Conservation (phyloP, 352 stramenopile species). For the Pythium angustatum region DNA sequence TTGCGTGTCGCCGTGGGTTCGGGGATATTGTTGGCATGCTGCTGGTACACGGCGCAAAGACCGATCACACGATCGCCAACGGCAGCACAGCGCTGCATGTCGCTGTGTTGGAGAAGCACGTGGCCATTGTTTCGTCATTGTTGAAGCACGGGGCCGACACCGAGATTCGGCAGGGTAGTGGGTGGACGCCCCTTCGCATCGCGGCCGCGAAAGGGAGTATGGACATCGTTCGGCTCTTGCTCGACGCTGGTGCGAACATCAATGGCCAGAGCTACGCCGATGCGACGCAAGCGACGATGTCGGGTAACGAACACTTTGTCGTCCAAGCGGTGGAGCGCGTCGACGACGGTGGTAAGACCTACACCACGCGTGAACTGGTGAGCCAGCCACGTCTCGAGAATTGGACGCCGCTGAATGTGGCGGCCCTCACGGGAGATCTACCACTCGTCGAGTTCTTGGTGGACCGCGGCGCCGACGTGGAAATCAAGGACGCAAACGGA, state of each 20-base stretch:
- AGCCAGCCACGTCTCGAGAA: too few relatives aligned
- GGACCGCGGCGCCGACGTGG: too few relatives aligned
- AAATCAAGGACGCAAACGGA: too few relatives aligned
- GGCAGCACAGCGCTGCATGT: neutral
- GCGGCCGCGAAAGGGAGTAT: neutral
- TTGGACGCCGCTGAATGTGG: neutral
- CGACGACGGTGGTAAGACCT: too few relatives aligned
- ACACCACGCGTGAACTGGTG: too few relatives aligned
- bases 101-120: neutral
- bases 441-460: too few relatives aligned
- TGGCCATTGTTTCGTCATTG: neutral
- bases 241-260: neutral
- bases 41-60: neutral
- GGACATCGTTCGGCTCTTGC: neutral
- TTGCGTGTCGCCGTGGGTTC: neutral
- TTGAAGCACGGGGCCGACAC: neutral
- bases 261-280: neutral
- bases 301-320: too few relatives aligned
- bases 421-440: too few relatives aligned
- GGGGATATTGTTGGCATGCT: neutral
- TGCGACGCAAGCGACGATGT: too few relatives aligned
- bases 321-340: too few relatives aligned
- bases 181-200: neutral
- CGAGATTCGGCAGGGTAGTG: neutral
- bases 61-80: neutral